Evolutionary conservation across 2,329 filamentous ascomycete genomes (phyloP).

Genomic region (Cladobotryum mycophilum): DNA sequence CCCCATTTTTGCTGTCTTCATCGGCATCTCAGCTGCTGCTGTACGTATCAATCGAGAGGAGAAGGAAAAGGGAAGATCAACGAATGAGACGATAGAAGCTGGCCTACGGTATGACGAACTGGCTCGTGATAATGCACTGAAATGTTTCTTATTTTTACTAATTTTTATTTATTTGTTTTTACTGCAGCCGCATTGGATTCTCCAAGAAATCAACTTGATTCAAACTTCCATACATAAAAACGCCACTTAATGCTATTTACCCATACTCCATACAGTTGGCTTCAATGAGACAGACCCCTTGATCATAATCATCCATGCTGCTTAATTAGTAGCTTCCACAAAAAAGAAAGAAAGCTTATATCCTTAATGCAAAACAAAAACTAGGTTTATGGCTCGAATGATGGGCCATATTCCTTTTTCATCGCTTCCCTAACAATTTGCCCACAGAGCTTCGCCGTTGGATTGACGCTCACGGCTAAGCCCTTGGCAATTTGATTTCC

Average conservation of each 20-base stretch:
- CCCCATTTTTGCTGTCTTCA: conserved; percentile 52
- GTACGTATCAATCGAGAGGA: conserved; percentile 55
- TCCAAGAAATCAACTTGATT: conserved; percentile 15
- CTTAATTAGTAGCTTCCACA: neutral
- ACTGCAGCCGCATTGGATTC: conserved; percentile 26
- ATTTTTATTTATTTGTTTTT: neutral
- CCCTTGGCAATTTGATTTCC: conserved; percentile 60
- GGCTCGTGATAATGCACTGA: neutral
- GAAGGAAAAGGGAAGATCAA: conserved; percentile 49
- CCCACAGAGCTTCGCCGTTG: conserved; percentile 63
- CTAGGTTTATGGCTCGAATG: conserved; percentile 31
- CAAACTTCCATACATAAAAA: neutral
- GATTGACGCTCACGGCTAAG: conserved; percentile 59
- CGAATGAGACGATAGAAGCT: conserved; percentile 43
- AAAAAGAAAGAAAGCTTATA: neutral
- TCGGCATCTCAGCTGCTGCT: conserved; percentile 49
- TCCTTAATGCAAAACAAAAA: neutral
- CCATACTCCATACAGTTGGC: neutral
- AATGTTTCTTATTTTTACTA: neutral
- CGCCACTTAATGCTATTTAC: too few relatives aligned
- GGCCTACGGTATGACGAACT: conserved; percentile 33
- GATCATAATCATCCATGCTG: neutral
- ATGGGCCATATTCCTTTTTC: conserved; percentile 60
- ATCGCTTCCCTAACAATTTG: conserved; percentile 64
- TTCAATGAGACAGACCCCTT: neutral